Conservation (phyloP, 345 rosid species). For the Populus nigra region DNA sequence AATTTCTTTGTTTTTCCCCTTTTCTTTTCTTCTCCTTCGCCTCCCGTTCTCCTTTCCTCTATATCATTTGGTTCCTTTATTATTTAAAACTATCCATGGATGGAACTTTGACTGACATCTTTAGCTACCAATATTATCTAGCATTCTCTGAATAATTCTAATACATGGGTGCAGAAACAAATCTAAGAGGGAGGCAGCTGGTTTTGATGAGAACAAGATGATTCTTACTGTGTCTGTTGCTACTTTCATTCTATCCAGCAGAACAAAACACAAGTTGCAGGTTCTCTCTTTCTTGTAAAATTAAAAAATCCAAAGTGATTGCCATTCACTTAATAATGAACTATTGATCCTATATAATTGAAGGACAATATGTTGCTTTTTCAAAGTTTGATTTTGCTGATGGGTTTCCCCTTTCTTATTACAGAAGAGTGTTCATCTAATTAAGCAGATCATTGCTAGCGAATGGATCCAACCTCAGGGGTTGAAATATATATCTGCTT, state of each 20-base stretch:
- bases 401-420: conserved; percentile 30
- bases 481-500: conserved; percentile 53
- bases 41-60: too few species aligned
- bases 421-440: conserved; percentile 51
- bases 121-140: not conserved
- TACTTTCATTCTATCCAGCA: conserved; percentile 67
- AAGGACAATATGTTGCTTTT: conserved; percentile 8
- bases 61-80: too few species aligned
- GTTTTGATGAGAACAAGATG: conserved; percentile 46
- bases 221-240: conserved; percentile 54
- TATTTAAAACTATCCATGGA: not conserved
- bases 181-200: conserved; percentile 43
- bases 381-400: conserved; percentile 25
- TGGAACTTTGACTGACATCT: not conserved
- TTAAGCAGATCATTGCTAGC: conserved; percentile 52
- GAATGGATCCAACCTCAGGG: conserved; percentile 64
- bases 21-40: too few species aligned
- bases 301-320: conserved; percentile 6
- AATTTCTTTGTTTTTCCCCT: too few species aligned
- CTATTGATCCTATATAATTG: not conserved
- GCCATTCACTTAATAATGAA: not conserved
- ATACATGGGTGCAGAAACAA: conserved; percentile 38
- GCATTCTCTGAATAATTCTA: conserved; percentile 3
- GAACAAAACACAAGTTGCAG: conserved; percentile 50
- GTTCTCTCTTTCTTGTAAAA: conserved; percentile 35